Conservation (phyloP, 208 protist genomes). For the Trypanosoma rangeli region DNA sequence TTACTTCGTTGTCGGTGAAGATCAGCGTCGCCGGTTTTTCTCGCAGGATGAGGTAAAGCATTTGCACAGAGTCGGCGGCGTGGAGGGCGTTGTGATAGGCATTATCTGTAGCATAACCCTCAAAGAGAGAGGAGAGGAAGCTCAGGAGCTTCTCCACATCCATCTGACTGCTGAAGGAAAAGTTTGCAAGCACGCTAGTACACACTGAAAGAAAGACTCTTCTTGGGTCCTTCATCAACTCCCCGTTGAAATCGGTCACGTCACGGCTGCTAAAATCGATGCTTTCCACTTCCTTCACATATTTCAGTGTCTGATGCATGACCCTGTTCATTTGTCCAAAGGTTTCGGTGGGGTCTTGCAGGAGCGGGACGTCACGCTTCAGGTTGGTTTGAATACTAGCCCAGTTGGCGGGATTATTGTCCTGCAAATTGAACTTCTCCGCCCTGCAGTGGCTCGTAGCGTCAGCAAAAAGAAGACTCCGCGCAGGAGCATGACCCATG, state of each 20-base stretch:
- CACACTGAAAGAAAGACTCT: conserved; percentile 84
- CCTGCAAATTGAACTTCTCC: conserved; percentile 21
- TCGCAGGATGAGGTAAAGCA: conserved; percentile 78
- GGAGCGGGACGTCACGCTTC: conserved; percentile 37
- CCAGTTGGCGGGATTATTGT: conserved; percentile 23
- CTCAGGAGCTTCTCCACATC: conserved; percentile 59
- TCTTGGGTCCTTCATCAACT: conserved; percentile 67
- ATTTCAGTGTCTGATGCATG: conserved; percentile 69
- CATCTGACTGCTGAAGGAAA: conserved; percentile 66
- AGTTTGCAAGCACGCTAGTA: conserved; percentile 82
- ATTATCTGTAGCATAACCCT: conserved; percentile 59
- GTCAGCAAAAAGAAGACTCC: conserved; percentile 23
- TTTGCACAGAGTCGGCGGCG: conserved; percentile 83
- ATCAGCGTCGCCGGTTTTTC: conserved; percentile 66
- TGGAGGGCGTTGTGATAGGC: conserved; percentile 82
- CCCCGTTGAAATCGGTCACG: conserved; percentile 70
- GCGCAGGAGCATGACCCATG: conserved; percentile 22
- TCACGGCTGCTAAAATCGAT: conserved; percentile 73
- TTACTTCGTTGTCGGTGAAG: conserved; percentile 85
- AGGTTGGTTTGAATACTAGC: conserved; percentile 18
- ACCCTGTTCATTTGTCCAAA: conserved; percentile 74
- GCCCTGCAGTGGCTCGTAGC: conserved; percentile 1
- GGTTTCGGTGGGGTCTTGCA: conserved; percentile 64
- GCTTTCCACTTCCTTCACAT: conserved; percentile 76
- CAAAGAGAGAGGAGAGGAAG: conserved; percentile 63